phyloP scores from a whole-genome alignment of 2,329 filamentous ascomycete genomes.

The Orbilia quercus region DNA sequence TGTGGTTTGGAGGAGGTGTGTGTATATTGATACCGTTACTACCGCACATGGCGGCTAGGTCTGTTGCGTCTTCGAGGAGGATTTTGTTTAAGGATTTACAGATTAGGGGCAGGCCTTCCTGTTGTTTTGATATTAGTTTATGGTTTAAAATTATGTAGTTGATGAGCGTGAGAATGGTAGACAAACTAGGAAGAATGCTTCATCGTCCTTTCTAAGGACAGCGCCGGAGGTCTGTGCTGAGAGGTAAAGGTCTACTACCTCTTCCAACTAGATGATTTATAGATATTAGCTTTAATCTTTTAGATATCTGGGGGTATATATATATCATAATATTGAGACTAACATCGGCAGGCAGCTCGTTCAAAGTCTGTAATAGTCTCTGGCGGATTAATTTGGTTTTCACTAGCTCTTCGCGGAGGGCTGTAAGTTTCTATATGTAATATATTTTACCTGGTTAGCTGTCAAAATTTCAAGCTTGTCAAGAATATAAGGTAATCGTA shows the following conservation, averaged over 20 bases:
- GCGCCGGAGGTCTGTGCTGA: conserved; percentile 38
- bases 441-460: no score
- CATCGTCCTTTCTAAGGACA: conserved; percentile 48
- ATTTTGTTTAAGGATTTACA: conserved; percentile 51
- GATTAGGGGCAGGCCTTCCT: conserved; percentile 50
- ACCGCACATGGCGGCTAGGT: conserved; percentile 47
- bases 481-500: not conserved
- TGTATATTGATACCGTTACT: conserved; percentile 23
- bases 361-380: conserved; percentile 35
- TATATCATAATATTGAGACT: not conserved
- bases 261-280: conserved; percentile 21
- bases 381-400: conserved; percentile 46
- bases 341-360: conserved; percentile 49
- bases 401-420: conserved; percentile 38
- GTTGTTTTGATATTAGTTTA: not conserved
- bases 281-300: conserved; percentile 7
- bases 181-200: conserved; percentile 51
- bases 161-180: not conserved
- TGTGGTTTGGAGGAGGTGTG: not conserved
- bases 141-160: not conserved
- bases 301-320: not conserved
- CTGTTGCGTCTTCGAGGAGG: conserved; percentile 53
- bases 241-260: conserved; percentile 53
- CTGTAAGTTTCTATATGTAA: conserved; percentile 38
- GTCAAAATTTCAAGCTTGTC: not conserved